These are phyloP conservation scores for Talaromyces pinophilus DNA, from an alignment of 2,329 filamentous ascomycete genomes.

Conservation along the genomic window DNA sequence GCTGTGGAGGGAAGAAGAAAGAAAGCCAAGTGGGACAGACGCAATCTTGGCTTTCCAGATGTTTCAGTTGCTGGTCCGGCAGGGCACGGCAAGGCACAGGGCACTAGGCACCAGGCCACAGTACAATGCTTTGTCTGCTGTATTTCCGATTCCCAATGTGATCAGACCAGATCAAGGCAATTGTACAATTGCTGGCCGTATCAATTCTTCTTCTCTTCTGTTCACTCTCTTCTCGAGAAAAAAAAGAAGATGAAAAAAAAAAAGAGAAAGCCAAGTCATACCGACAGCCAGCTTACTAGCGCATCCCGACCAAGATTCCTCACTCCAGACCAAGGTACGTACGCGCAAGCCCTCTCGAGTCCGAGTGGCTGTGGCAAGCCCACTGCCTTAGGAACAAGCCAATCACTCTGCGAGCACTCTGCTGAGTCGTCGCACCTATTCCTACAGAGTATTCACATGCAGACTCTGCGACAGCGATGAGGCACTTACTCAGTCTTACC, in stretches of 20 bases:
- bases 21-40: neutral
- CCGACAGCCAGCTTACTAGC: neutral
- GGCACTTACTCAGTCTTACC: neutral
- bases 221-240: neutral
- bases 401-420: neutral
- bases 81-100: too few species aligned
- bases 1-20: neutral
- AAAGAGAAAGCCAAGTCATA: neutral
- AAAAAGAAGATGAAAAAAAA: neutral
- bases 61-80: neutral
- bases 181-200: too few species aligned
- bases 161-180: neutral
- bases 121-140: neutral
- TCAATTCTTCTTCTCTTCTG: neutral
- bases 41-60: slow-evolving; percentile 5
- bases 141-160: neutral
- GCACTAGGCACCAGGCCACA: neutral
- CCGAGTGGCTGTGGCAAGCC: slow-evolving; percentile 10
- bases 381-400: neutral
- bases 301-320: neutral
- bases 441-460: neutral
- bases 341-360: slow-evolving; percentile 1
- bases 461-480: neutral
- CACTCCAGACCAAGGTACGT: neutral
- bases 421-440: neutral